Evolutionary conservation across 192 early-diverging fungal genomes (phyloP), one percentile per base, ranked within the genome.

Genomic region (Borealophlyctis nickersoniae): DNA sequence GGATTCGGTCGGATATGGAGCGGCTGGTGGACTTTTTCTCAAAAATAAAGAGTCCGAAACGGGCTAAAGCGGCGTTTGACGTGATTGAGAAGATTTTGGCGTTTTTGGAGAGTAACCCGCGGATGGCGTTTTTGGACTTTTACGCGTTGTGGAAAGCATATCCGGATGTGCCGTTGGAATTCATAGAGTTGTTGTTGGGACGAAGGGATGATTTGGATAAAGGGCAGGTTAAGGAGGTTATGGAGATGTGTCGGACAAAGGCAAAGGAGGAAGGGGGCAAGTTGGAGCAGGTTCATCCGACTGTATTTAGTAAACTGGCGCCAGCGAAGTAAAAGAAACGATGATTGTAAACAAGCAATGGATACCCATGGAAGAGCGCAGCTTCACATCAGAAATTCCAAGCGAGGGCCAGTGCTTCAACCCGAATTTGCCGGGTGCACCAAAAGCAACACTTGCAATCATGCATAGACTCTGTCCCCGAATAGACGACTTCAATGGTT

Each of bases 141-240:
- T 96, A 94, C 60, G 74, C 85, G 11, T 66, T 97, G 67, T 91
- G 89, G 79, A 90, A 93, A 60, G 79, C 88, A 63, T 99, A 90
- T 75, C 91, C 92, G 7, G 95, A 99, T 70, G 66, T 96, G 39
- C 94, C 93, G 3, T 63, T 96, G n/a, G 79, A 82, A 28, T 87
- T 95, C 74, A 82, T 98, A n/a, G 94, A 98, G 74, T 90, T 94
- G 70, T 78, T 97, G 31, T 72, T 98, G 54, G 68, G 74, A 45
- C 90, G 87, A 71, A 80, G 95, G 58, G 94, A 98, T 75, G 95
- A 99, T 71, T 73, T 98, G 68, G 92, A 97, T 49, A 88, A 88
- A 71, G 77, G 84, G 35, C 81, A 84, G 58, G 72, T 94, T 52
- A 93, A 88, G 69, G 91, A 91, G 55, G 87, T 98, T 35, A 87